phyloP scores from a whole-genome alignment of 768 basidiomycete genomes.

The Sporobolomyces phaffii region DNA sequence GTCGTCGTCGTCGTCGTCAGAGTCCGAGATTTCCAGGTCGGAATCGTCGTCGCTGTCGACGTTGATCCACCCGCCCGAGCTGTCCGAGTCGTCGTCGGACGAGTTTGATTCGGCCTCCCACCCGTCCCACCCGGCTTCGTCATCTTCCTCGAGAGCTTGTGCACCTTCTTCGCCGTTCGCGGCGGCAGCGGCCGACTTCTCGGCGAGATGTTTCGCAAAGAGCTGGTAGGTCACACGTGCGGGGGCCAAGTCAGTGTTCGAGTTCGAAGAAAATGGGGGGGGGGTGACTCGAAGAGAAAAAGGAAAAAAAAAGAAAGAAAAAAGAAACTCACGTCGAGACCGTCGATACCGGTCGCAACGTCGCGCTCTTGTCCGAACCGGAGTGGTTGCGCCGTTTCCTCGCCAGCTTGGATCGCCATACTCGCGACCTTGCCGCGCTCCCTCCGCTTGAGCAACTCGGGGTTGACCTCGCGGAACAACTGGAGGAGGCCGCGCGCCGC shows the following conservation, averaged over 20 bases:
- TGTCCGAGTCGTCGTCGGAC: constrained; percentile 53
- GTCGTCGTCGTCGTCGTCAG: constrained; percentile 63
- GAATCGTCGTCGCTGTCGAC: constrained; percentile 63
- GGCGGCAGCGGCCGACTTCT: constrained; percentile 55
- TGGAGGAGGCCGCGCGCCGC: constrained; percentile 80
- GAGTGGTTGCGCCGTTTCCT: constrained; percentile 48
- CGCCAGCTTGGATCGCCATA: constrained; percentile 53
- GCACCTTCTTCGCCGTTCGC: constrained; percentile 47
- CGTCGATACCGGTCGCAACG: constrained; percentile 79
- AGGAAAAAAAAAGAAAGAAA: no score
- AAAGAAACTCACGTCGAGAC: constrained; percentile 62
- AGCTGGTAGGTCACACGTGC: no score
- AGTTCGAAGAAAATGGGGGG: no score
- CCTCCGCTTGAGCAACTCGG: constrained; percentile 76
- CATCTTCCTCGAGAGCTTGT: constrained; percentile 58
- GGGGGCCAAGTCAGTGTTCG: no score
- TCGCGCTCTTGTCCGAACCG: constrained; percentile 71
- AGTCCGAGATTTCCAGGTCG: constrained; percentile 73
- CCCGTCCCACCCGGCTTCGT: constrained; percentile 75
- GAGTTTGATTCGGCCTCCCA: constrained; percentile 49
- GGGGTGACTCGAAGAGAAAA: neutral
- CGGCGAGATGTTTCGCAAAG: constrained; percentile 61
- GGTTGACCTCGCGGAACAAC: constrained; percentile 93
- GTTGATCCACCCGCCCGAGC: constrained; percentile 67
- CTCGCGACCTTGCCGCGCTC: constrained; percentile 89